Evolutionary conservation across 129 eudicot genomes (phyloP).

Genomic region (Pittosporum tobira): DNA sequence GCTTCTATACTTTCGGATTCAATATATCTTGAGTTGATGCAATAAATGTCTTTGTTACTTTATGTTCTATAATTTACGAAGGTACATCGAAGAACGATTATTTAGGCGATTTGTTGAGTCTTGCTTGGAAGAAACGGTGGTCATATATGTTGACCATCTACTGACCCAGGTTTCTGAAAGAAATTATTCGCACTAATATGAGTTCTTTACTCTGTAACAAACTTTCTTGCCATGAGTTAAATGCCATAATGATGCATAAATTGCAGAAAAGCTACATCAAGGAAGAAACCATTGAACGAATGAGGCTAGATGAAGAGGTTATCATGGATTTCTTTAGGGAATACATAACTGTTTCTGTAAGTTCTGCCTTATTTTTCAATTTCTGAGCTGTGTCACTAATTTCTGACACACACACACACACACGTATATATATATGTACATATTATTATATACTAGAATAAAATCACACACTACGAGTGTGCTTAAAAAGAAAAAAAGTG

Average conservation of each 20-base stretch:
- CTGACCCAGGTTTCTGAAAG: conserved; percentile 53
- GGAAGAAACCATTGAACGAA: conserved; percentile 95
- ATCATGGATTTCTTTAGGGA: conserved; percentile 95
- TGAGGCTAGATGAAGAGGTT: conserved; percentile 96
- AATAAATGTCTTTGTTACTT: background rate
- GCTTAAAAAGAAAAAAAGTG: too few species aligned
- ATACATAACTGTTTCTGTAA: conserved; percentile 75
- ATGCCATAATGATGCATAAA: conserved; percentile 3
- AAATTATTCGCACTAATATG: background rate
- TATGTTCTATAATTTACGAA: conserved; percentile 5
- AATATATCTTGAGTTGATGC: conserved; percentile 1
- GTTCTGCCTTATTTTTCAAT: conserved; percentile 12
- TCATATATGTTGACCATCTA: conserved; percentile 84
- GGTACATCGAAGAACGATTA: conserved; percentile 98
- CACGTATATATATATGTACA: too few species aligned
- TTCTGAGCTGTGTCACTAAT: background rate
- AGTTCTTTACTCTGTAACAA: background rate
- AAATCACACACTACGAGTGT: too few species aligned
- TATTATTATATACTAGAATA: too few species aligned
- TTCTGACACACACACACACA: too few species aligned
- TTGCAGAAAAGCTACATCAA: conserved; percentile 83
- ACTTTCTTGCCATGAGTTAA: background rate
- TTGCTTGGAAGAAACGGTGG: conserved; percentile 86
- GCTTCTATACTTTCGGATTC: background rate
- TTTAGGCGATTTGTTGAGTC: conserved; percentile 89